Conservation (phyloP, 257 asterid genomes). For the Solanum megistacrolobum region DNA sequence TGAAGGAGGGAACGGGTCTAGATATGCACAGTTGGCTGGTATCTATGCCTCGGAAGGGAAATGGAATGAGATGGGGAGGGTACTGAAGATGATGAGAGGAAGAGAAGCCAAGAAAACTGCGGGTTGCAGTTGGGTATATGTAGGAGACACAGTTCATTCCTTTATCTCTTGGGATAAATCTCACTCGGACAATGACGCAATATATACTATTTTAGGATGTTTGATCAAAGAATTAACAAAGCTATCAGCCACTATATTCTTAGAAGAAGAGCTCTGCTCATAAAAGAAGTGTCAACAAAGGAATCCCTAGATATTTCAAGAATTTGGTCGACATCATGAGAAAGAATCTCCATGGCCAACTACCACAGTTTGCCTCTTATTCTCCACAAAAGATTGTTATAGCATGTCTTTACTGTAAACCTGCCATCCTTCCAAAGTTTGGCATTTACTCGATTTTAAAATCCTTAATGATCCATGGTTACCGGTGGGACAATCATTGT, state of each 20-base stretch:
- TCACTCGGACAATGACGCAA: conserved; percentile 42
- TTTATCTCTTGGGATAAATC: conserved; percentile 64
- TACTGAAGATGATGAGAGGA: conserved; percentile 82
- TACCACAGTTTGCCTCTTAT: background rate
- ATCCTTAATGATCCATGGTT: background rate
- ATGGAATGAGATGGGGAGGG: conserved; percentile 84
- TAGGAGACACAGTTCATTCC: conserved; percentile 38
- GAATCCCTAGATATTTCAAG: background rate
- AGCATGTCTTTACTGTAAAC: background rate
- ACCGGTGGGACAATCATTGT: background rate
- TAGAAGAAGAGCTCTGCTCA: background rate
- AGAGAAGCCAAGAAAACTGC: conserved; percentile 57
- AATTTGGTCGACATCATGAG: background rate
- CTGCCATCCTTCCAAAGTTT: background rate
- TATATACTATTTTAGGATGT: conserved; percentile 35
- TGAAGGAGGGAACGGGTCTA: conserved; percentile 49
- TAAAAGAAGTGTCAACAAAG: background rate
- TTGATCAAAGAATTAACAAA: conserved; percentile 38
- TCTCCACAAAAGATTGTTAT: background rate
- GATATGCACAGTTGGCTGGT: conserved; percentile 75
- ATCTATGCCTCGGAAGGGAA: conserved; percentile 64
- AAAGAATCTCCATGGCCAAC: background rate
- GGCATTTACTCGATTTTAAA: background rate
- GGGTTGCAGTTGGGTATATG: conserved; percentile 80
- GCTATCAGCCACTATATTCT: background rate